Base-by-base conservation (phyloP, 495 filamentous ascomycete species). In the Aspergillus baeticus region DNA sequence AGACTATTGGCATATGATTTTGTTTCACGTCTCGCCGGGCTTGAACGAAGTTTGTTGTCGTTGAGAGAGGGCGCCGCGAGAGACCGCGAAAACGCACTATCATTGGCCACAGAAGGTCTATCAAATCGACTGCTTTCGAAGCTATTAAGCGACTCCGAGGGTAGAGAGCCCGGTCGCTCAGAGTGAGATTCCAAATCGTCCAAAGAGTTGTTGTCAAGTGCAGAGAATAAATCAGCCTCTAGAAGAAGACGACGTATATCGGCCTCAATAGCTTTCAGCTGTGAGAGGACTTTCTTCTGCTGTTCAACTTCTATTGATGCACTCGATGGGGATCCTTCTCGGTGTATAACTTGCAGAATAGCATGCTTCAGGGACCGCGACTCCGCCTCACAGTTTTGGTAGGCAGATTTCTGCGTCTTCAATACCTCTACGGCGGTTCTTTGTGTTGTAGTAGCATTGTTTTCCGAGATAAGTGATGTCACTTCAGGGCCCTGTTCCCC, bases 361-460 rank as follows among this genome's bases (percentile, higher is more conserved):
- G 58, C 61, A 39, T 69, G 51, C 51, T 74, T 77, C 15, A 77
- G 58, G 11, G 41, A 46, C 11, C 69, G 55, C 42, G 66, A 72
- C 37, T 69, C 68, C 38, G 66, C 55, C 36, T 68, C 47, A 35
- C 61, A 63, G 7, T 45, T 43, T 10, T 63, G 56, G 18, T 75
- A 67, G 4, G 59, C 36, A n/a, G 38, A 38, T 49, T 62, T 67
- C 22, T 71, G 46, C 15, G 57, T 59, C 50, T 70, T 68, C 39
- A 78, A 52, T 11, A 41, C 39, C 44, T 72, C 64, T 43, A 78
- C 68, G 2, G 69, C 66, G 33, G 73, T 65, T 15, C 76, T 69
- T 38, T 64, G 66, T 23, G 62, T 49, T 6, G 69, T 66, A 23
- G 73, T 60, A 20, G 31, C 50, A 41, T 73, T 72, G 58, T 76